Evolutionary conservation across 2,329 filamentous ascomycete species (phyloP).

Genomic region (Penicillium italicum): DNA sequence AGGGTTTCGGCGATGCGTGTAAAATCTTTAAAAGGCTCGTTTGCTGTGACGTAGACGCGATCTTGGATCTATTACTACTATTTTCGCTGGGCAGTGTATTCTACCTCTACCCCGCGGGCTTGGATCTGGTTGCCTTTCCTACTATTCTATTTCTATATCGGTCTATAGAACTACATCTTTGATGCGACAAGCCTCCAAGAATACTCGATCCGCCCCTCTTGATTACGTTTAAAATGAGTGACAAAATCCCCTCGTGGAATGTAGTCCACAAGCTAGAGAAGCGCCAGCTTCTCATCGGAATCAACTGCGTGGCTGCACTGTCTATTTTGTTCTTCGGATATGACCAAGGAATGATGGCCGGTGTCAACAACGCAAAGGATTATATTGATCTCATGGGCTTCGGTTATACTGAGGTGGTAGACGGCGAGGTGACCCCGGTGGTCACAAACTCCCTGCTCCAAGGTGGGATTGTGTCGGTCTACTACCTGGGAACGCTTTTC

Average conservation of each 20-base stretch:
- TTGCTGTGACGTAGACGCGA: neutral
- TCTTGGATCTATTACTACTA: neutral
- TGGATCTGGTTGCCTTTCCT: neutral
- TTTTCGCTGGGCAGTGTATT: neutral
- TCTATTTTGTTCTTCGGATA: slow-evolving; percentile 68
- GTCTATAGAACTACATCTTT: neutral
- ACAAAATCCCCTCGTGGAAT: slow-evolving; percentile 44
- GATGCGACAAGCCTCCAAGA: neutral
- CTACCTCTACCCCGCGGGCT: neutral
- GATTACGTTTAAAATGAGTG: slow-evolving; percentile 30
- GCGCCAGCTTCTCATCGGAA: slow-evolving; percentile 54
- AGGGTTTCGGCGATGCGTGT: neutral
- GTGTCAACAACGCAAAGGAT: slow-evolving; percentile 62
- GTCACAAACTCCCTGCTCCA: slow-evolving; percentile 59
- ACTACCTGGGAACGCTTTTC: slow-evolving; percentile 60
- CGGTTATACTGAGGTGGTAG: slow-evolving; percentile 54
- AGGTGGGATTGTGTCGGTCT: slow-evolving; percentile 59
- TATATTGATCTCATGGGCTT: slow-evolving; percentile 65
- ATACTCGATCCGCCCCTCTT: neutral
- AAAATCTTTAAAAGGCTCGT: slow-evolving; percentile 6
- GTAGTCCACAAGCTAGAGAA: slow-evolving; percentile 56
- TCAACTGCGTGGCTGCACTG: slow-evolving; percentile 61
- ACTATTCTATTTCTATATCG: neutral
- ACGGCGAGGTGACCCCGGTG: slow-evolving; percentile 47
- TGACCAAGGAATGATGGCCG: slow-evolving; percentile 56